Evolutionary conservation across 768 basidiomycete species (phyloP).

Genomic region (Kwoniella sp.): DNA sequence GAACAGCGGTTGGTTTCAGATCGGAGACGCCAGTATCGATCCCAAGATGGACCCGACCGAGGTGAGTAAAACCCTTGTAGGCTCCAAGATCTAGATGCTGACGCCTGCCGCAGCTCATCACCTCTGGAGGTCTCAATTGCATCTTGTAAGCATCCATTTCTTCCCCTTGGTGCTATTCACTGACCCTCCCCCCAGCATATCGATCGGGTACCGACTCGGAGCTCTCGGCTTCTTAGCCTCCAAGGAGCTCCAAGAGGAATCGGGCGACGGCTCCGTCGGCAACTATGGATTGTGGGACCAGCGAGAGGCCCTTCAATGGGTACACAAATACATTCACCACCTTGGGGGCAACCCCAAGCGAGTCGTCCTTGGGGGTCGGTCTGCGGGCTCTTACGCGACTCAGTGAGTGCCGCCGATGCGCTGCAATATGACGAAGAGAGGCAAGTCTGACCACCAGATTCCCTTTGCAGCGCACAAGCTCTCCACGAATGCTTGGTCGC

Average conservation of each 20-base stretch:
- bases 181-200: slow-evolving; percentile 5
- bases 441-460: no score
- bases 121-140: slow-evolving; percentile 16
- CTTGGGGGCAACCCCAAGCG: slow-evolving; percentile 24
- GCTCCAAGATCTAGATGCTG: background rate
- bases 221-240: slow-evolving; percentile 26
- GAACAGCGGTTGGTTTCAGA: slow-evolving; percentile 26
- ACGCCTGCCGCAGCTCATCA: slow-evolving; percentile 14
- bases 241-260: slow-evolving; percentile 20
- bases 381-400: slow-evolving; percentile 22
- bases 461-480: slow-evolving; percentile 7
- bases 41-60: slow-evolving; percentile 23
- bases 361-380: slow-evolving; percentile 24
- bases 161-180: background rate
- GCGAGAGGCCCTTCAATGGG: slow-evolving; percentile 27
- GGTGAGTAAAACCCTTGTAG: no score
- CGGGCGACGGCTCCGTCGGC: slow-evolving; percentile 25
- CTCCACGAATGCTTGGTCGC: slow-evolving; percentile 12
- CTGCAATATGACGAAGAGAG: no score
- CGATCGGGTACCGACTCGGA: slow-evolving; percentile 22
- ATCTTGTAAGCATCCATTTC: slow-evolving; percentile 23
- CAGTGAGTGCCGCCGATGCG: slow-evolving; percentile 9
- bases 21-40: slow-evolving; percentile 27
- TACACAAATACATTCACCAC: slow-evolving; percentile 14
- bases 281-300: slow-evolving; percentile 29